phyloP scores from a whole-genome alignment of 495 filamentous ascomycete genomes.

The Penicillium flavigenum region DNA sequence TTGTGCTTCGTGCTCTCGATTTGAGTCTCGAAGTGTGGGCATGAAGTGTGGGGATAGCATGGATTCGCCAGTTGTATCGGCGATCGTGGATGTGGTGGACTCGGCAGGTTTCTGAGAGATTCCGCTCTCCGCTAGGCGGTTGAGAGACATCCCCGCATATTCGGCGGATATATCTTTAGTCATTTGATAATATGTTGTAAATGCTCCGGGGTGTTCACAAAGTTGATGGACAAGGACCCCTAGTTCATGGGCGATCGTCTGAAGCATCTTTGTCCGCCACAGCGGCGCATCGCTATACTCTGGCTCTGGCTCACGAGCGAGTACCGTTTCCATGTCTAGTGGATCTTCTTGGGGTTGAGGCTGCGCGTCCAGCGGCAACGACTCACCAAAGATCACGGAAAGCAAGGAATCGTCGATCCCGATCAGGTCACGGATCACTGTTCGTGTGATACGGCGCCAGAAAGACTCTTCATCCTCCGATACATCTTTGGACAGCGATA shows the following conservation, averaged over 20 bases:
- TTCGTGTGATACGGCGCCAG: slow-evolving; percentile 78
- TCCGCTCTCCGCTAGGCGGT: slow-evolving; percentile 32
- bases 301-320: slow-evolving; percentile 37
- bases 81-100: slow-evolving; percentile 19
- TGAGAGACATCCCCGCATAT: slow-evolving; percentile 55
- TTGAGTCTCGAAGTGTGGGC: slow-evolving; percentile 45
- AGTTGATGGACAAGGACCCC: slow-evolving; percentile 80
- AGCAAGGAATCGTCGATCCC: slow-evolving; percentile 86
- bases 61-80: slow-evolving; percentile 28
- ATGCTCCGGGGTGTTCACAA: slow-evolving; percentile 76
- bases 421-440: slow-evolving; percentile 83
- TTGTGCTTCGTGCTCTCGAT: slow-evolving; percentile 53
- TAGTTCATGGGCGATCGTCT: slow-evolving; percentile 82
- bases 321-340: slow-evolving; percentile 33
- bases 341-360: slow-evolving; percentile 6
- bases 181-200: slow-evolving; percentile 66
- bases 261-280: slow-evolving; percentile 77
- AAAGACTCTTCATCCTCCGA: slow-evolving; percentile 57
- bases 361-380: slow-evolving; percentile 50
- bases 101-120: slow-evolving; percentile 16
- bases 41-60: slow-evolving; percentile 44
- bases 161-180: slow-evolving; percentile 42
- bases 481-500: slow-evolving; percentile 22
- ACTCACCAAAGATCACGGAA: slow-evolving; percentile 83
- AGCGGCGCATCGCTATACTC: slow-evolving; percentile 46